Base-by-base conservation (phyloP, 2,329 filamentous ascomycete species). In the Intubia oerlemansii region DNA sequence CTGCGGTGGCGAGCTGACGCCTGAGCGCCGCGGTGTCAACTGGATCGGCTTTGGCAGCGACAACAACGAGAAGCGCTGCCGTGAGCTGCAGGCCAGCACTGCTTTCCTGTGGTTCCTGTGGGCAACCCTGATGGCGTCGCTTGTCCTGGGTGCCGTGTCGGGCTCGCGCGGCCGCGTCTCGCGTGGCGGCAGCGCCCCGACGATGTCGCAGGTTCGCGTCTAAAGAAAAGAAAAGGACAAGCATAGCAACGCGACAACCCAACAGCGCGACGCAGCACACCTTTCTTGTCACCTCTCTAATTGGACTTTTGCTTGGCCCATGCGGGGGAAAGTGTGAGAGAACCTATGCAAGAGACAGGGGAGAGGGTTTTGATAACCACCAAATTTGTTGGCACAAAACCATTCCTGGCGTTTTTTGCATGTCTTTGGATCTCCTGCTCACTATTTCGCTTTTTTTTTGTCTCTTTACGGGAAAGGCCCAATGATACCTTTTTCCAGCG, bases 71-170 rank as follows among this genome's bases (percentile, higher is more conserved):
- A 68, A 72, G 54, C 64, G 74, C 38, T 84, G 78, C 53, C 69
- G 66, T 36, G 68, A 80, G 51, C 64, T 79, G 11, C 77, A 84
- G 53, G 77, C 77, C 21, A 63, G 65, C 36, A 67, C 65, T 19
- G 74, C 66, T 21, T 85, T 85, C 53, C 60, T 80, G 51, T 85
- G 74, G 74, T 82, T 84, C 52, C 62, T 79, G 27, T 79, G 73
- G 46, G 59, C 54, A 22, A 56, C 62, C 16, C 76, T 73, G 42
- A 51, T 56, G 17, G 67, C 54, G 4, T 59, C 60, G 23, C 45
- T 69, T 25, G 53, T 66, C 43, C 58, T 77, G 36, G 51, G 60
- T 31, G 46, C 68, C 41, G 51, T 54, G 34, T 57, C 60, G 33
- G 56, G 60, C 39, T 56, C 61, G 25, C 58, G 66, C 23, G 53